These are phyloP conservation scores for Lactifluus volemus DNA, from an alignment of 768 basidiomycete genomes.

Conservation along the genomic window DNA sequence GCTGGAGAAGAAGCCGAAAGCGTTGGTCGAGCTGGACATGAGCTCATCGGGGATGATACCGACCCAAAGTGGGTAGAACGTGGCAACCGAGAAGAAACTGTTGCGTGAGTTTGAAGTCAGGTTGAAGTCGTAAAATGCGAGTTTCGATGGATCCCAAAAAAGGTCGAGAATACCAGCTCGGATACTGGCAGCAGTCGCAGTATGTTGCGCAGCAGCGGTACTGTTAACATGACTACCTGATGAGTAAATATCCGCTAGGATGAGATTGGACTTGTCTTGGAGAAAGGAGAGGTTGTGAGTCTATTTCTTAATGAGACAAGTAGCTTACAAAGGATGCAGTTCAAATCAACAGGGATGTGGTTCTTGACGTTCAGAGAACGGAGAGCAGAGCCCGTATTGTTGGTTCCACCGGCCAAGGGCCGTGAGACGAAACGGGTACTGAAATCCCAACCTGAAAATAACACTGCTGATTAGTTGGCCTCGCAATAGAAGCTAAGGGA, in stretches of 20 bases:
- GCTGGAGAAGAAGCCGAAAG: too few species aligned
- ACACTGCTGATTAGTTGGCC: neutral
- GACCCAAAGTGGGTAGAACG: conserved; percentile 82
- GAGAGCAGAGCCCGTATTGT: conserved; percentile 46
- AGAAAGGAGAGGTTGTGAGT: neutral
- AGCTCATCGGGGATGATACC: conserved; percentile 59
- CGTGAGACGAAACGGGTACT: conserved; percentile 33
- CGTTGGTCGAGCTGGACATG: conserved; percentile 14
- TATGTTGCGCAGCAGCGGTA: conserved; percentile 41
- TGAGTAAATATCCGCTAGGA: conserved; percentile 54
- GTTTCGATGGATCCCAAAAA: conserved; percentile 70
- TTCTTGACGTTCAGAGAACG: conserved; percentile 63
- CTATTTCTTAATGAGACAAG: conserved; percentile 1
- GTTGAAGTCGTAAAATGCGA: conserved; percentile 65
- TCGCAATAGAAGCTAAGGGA: neutral
- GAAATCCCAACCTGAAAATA: conserved; percentile 31
- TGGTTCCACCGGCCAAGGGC: conserved; percentile 32
- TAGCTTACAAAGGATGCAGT: conserved; percentile 72
- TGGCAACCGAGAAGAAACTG: conserved; percentile 55
- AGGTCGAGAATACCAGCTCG: conserved; percentile 75
- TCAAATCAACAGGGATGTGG: conserved; percentile 68
- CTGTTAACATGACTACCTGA: conserved; percentile 28
- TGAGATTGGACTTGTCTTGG: conserved; percentile 53
- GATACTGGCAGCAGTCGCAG: conserved; percentile 44
- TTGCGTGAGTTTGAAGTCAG: too few species aligned